Conservation (phyloP, 352 stramenopile genomes). For the Phytophthora foliorum region DNA sequence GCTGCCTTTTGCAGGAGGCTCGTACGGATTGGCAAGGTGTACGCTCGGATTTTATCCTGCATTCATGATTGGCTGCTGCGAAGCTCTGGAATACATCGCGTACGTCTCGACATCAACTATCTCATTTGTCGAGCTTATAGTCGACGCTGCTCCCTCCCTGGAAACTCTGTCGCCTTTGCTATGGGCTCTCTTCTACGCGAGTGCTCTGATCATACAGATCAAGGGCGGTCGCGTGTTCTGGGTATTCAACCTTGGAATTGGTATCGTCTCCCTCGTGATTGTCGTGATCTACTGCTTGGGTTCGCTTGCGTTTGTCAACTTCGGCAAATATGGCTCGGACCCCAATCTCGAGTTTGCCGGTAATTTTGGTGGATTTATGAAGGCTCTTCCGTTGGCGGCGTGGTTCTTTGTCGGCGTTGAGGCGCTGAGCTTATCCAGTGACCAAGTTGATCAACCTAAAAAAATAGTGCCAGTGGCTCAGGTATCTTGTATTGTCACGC, state of each 20-base stretch:
- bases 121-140: conserved; percentile 44
- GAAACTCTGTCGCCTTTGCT: conserved; percentile 26
- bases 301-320: conserved; percentile 37
- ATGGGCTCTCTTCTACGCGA: conserved; percentile 43
- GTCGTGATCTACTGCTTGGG: conserved; percentile 51
- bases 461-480: conserved; percentile 49
- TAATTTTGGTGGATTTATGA: conserved; percentile 42
- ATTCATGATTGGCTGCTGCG: conserved; percentile 47
- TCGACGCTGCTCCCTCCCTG: conserved; percentile 25
- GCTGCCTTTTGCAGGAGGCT: conserved; percentile 44
- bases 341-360: conserved; percentile 25
- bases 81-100: conserved; percentile 54
- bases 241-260: conserved; percentile 50
- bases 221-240: conserved; percentile 46
- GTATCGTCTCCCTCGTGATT: conserved; percentile 36
- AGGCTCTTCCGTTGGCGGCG: conserved; percentile 37
- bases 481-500: conserved; percentile 44
- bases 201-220: conserved; percentile 41
- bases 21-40: conserved; percentile 46
- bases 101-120: conserved; percentile 49
- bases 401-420: conserved; percentile 68
- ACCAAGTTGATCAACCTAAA: conserved; percentile 52
- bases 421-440: conserved; percentile 37
- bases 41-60: conserved; percentile 48
- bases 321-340: conserved; percentile 19